Percentiles rank a stretch among this genome's conserved stretches.
Conservation (phyloP, 805 yeast genomes). For the Spathaspora passalidarum region DNA sequence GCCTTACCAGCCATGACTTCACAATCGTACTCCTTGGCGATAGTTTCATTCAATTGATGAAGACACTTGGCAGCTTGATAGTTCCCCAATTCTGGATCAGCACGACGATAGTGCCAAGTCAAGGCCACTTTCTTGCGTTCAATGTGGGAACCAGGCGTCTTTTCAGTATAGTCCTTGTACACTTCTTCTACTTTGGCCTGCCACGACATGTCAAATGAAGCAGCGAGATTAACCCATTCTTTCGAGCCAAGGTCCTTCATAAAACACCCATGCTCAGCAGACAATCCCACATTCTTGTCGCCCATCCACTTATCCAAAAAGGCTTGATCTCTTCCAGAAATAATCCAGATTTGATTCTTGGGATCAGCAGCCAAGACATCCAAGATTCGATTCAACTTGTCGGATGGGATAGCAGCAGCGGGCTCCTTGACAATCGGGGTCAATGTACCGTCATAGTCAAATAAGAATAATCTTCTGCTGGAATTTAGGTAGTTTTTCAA, state of each 20-base stretch:
- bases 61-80: slow-evolving; percentile 74
- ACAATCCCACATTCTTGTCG: slow-evolving; percentile 65
- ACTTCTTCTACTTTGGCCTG: slow-evolving; percentile 75
- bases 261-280: slow-evolving; percentile 98
- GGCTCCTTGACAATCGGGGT: slow-evolving; percentile 97
- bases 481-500: slow-evolving; percentile 59
- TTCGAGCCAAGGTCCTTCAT: slow-evolving; percentile 65
- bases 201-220: slow-evolving; percentile 89
- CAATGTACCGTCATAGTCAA: slow-evolving; percentile 96
- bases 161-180: slow-evolving; percentile 72
- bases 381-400: slow-evolving; percentile 59
- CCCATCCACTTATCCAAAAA: slow-evolving; percentile 91
- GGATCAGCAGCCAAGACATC: slow-evolving; percentile 68
- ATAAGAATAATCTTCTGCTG: slow-evolving; percentile 70
- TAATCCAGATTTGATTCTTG: slow-evolving; percentile 86
- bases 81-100: slow-evolving; percentile 90
- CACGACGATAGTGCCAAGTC: slow-evolving; percentile 96
- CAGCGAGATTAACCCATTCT: slow-evolving; percentile 84
- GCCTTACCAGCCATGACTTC: slow-evolving; percentile 98
- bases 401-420: slow-evolving; percentile 95
- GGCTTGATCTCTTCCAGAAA: slow-evolving; percentile 90
- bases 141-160: slow-evolving; percentile 85
- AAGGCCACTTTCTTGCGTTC: slow-evolving; percentile 91
- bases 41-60: slow-evolving; percentile 55
- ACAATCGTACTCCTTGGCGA: slow-evolving; percentile 68